Evolutionary conservation across 2,329 filamentous ascomycete genomes (phyloP).

Genomic region (Sporothrix sp.): DNA sequence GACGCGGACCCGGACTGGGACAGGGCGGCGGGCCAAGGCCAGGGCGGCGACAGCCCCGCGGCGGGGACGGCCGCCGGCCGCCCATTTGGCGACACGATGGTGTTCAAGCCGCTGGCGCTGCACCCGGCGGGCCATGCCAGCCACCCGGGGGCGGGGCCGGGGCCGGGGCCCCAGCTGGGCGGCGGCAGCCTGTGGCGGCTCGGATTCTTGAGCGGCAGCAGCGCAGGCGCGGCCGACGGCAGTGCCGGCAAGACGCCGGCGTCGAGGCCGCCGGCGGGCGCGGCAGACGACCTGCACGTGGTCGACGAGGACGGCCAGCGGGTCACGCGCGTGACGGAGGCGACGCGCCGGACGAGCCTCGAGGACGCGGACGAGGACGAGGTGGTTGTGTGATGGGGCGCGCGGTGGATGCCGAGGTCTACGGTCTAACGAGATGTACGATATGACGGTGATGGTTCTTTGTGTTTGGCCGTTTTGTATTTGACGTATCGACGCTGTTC

Average conservation of each 20-base stretch:
- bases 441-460: too few species aligned
- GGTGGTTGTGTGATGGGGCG: slow-evolving; percentile 30
- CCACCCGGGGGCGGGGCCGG: too few species aligned
- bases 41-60: slow-evolving; percentile 25
- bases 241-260: slow-evolving; percentile 18
- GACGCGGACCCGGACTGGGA: slow-evolving; percentile 16
- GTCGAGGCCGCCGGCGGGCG: not conserved
- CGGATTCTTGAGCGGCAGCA: slow-evolving; percentile 19
- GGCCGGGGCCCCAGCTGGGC: not conserved
- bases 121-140: slow-evolving; percentile 33
- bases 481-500: too few species aligned
- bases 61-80: too few species aligned
- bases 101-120: slow-evolving; percentile 46
- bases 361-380: slow-evolving; percentile 50
- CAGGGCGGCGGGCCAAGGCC: not conserved
- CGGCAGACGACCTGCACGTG: slow-evolving; percentile 22
- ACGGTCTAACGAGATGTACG: too few species aligned
- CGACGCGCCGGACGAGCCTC: slow-evolving; percentile 45
- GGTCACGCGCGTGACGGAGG: slow-evolving; percentile 40
- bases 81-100: slow-evolving; percentile 33
- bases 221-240: not conserved
- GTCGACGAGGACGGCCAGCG: slow-evolving; percentile 33
- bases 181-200: slow-evolving; percentile 37
- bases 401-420: too few species aligned
- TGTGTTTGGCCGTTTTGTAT: too few species aligned